Conservation (phyloP, 2,329 filamentous ascomycete genomes). For the Cercospora zeae-maydis region DNA sequence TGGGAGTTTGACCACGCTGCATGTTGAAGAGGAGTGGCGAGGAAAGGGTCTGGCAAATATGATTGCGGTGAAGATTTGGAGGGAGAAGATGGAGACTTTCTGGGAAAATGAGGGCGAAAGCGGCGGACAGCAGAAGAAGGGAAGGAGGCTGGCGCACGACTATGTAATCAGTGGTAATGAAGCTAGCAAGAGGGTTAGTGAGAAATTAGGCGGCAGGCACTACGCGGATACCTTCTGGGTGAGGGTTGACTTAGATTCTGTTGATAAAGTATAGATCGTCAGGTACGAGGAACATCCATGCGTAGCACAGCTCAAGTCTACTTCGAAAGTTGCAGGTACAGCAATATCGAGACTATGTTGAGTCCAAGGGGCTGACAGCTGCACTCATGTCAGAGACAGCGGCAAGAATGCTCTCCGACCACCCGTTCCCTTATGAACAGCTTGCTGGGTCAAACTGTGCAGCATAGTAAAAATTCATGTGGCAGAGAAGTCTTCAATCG, state of each 20-base stretch:
- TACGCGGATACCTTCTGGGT: constrained; percentile 60
- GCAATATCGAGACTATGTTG: too few species aligned
- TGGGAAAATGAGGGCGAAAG: constrained; percentile 26
- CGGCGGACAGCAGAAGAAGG: constrained; percentile 24
- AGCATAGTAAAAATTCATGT: not conserved
- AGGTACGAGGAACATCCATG: not conserved
- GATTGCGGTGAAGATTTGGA: constrained; percentile 57
- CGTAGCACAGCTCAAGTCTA: not conserved
- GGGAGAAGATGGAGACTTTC: constrained; percentile 46
- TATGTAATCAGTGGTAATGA: constrained; percentile 62
- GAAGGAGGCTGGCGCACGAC: constrained; percentile 56
- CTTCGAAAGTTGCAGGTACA: too few species aligned
- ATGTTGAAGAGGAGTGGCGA: constrained; percentile 59
- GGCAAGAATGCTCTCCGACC: not conserved
- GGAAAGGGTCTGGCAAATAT: constrained; percentile 61
- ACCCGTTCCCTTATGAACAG: not conserved
- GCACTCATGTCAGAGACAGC: not conserved
- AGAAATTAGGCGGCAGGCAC: constrained; percentile 55
- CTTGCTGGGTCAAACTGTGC: not conserved
- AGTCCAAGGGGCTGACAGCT: not conserved
- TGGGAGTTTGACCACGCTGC: constrained; percentile 58
- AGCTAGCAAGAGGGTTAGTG: constrained; percentile 60
- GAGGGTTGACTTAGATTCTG: constrained; percentile 40
- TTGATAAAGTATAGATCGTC: not conserved
- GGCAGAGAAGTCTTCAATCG: not conserved